A percentile compares a stretch with the other conserved stretches of the same genome.
phyloP scores from a whole-genome alignment of 306 rosid species.

The Corylus avellana region DNA sequence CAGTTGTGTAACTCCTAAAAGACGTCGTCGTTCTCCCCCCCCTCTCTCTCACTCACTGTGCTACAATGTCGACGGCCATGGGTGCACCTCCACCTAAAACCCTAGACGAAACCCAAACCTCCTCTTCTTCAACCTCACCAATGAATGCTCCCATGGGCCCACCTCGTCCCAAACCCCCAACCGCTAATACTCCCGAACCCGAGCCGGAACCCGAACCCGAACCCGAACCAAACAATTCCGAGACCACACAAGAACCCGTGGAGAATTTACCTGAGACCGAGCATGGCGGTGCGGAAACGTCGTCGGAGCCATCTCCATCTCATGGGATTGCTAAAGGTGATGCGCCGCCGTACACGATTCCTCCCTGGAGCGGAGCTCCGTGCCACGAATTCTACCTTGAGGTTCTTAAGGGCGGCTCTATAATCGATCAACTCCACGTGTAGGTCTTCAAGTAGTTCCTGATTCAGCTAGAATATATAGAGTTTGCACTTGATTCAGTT shows the following conservation, averaged over 20 bases:
- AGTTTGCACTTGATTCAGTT: neutral
- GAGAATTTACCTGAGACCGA: conserved; percentile 16
- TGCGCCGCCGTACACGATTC: conserved; percentile 69
- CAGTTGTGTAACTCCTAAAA: no score
- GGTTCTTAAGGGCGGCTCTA: conserved; percentile 83
- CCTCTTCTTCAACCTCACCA: conserved; percentile 9
- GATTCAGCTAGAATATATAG: neutral
- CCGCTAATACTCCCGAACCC: conserved; percentile 14
- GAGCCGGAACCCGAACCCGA: neutral
- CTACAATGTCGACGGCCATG: conserved; percentile 59
- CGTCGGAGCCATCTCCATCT: conserved; percentile 30
- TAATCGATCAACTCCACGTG: conserved; percentile 60
- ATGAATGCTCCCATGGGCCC: conserved; percentile 35
- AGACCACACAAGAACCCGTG: conserved; percentile 15
- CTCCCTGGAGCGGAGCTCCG: conserved; percentile 80
- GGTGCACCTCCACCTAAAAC: conserved; percentile 64
- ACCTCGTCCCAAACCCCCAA: conserved; percentile 40
- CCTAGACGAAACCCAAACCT: conserved; percentile 7
- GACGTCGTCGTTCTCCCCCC: neutral
- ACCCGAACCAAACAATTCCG: conserved; percentile 3
- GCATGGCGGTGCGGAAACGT: conserved; percentile 22
- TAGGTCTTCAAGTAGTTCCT: conserved; percentile 19
- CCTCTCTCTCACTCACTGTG: neutral
- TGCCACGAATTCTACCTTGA: conserved; percentile 74
- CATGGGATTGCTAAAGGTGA: conserved; percentile 7